Base-by-base conservation (phyloP, 441 rosid species). In the Corymbia calophylla region DNA sequence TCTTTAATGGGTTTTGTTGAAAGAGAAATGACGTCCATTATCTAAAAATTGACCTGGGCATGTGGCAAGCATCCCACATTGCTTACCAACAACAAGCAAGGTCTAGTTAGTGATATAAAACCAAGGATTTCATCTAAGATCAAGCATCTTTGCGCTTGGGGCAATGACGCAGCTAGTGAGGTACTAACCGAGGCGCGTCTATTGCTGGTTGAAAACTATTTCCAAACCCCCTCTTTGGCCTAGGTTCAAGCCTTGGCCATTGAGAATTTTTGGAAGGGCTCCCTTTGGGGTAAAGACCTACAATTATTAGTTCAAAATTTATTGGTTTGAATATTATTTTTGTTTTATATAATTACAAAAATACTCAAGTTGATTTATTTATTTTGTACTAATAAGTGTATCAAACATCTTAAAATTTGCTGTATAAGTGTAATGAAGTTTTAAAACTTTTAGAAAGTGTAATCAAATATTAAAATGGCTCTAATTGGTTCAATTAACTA, bases 91-190 rank as follows among this genome's bases (percentile, higher is more conserved):
- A 9, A 70, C 8, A 19, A 70, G 47, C 44, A 35, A 70, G 81
- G 14, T 1, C 47, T 18, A 32, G 2, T 14, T 18, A 32, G 80
- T 32, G 47, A 13, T 18, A 68, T 68, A 68, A 68, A 32, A 31
- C 4, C 25, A 68, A 68, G 47, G 8, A 32, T 19, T 35, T 35
- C 8, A 35, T 18, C 2, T 5, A 18, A 8, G 14, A 18, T 9
- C 2, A 18, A 35, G 15, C 4, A 92, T 93, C 93, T 94, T 94
- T 95, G 96, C 96, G 95, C 96, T 95, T 93, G 97, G 97, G 99
- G 96, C 98, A 97, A 95, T 96, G 99, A 95, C 96, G 97, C 96
- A 95, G 98, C 97, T 95, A 60, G 86, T 95, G 98, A 94, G 96
- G 96, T 95, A 31, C 90, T 95, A 95, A 96, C 96, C 94, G 98